phyloP scores from a whole-genome alignment of 306 rosid genomes.

The Corylus heterophylla region DNA sequence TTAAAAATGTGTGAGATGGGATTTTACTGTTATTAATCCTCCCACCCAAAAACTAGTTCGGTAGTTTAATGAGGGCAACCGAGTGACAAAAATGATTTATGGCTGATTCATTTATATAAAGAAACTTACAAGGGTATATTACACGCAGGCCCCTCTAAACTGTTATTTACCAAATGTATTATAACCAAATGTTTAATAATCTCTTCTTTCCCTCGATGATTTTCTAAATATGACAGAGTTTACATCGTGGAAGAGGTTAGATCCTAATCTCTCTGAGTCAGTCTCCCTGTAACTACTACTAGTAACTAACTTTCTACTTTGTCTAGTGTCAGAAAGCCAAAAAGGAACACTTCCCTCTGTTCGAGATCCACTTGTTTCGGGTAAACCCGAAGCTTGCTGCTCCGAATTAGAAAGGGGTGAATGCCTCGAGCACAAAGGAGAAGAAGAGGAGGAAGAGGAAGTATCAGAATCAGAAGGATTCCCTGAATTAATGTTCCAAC shows the following conservation, averaged over 20 bases:
- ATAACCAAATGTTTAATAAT: constrained; percentile 38
- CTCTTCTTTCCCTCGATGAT: constrained; percentile 45
- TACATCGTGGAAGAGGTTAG: constrained; percentile 43
- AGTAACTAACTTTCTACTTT: constrained; percentile 52
- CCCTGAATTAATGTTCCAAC: constrained; percentile 46
- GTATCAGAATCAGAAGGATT: constrained; percentile 52
- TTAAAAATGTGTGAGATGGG: neutral
- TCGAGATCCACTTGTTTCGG: constrained; percentile 27
- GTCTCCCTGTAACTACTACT: constrained; percentile 45
- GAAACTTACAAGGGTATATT: constrained; percentile 28
- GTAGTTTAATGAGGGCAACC: too few species aligned
- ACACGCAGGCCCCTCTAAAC: constrained; percentile 25
- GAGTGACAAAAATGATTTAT: constrained; percentile 27
- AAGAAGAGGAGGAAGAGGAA: constrained; percentile 41
- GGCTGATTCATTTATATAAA: constrained; percentile 11
- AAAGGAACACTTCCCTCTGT: constrained; percentile 33
- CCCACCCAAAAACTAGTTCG: neutral
- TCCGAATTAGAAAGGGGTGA: constrained; percentile 60
- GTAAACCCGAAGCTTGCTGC: constrained; percentile 49
- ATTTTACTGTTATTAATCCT: neutral
- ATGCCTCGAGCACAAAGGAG: constrained; percentile 53
- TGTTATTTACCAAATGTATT: constrained; percentile 46
- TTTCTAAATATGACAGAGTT: constrained; percentile 49
- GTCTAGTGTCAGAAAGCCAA: constrained; percentile 57
- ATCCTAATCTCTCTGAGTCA: constrained; percentile 58